Evolutionary conservation across 345 rosid species (phyloP).

Genomic region (Eucalyptus microcorys): DNA sequence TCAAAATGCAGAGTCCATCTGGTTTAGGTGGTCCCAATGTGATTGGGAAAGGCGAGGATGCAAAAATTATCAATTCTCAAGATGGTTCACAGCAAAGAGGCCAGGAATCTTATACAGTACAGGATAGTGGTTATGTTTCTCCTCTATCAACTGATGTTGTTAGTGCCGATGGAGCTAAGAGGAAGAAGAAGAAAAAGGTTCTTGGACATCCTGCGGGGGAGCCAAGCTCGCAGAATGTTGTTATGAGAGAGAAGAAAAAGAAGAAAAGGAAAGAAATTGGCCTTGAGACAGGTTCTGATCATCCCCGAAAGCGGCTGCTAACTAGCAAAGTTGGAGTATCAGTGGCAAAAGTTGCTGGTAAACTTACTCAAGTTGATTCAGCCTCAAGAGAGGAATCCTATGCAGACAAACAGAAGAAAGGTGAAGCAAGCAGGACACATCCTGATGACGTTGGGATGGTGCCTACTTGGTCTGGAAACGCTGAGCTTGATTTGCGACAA

Average conservation of each 20-base stretch:
- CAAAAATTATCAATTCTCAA: slow-evolving; percentile 1
- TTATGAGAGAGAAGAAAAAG: slow-evolving; percentile 20
- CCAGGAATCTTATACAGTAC: slow-evolving; percentile 13
- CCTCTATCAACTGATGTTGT: slow-evolving; percentile 14
- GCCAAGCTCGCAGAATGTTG: slow-evolving; percentile 16
- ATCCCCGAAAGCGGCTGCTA: slow-evolving; percentile 25
- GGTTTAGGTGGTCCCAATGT: background rate
- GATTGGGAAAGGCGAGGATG: slow-evolving; percentile 7
- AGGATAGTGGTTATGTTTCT: slow-evolving; percentile 10
- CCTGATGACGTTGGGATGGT: slow-evolving; percentile 1
- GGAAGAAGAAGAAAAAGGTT: slow-evolving; percentile 48
- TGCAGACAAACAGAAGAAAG: slow-evolving; percentile 25
- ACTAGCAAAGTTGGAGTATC: slow-evolving; percentile 24
- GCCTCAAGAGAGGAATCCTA: slow-evolving; percentile 12
- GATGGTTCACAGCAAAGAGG: slow-evolving; percentile 28
- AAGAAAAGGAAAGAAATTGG: slow-evolving; percentile 51
- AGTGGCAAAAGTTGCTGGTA: slow-evolving; percentile 9
- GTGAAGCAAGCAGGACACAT: slow-evolving; percentile 3
- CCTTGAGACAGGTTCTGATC: slow-evolving; percentile 22
- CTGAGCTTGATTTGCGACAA: slow-evolving; percentile 35
- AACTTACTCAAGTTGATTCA: slow-evolving; percentile 14
- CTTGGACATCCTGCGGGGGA: slow-evolving; percentile 35
- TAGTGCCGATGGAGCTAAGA: slow-evolving; percentile 27
- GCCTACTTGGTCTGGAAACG: slow-evolving; percentile 6
- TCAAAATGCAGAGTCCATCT: background rate